Conservation (phyloP, 768 basidiomycete genomes). For the Sporobolomyces phaffii region DNA sequence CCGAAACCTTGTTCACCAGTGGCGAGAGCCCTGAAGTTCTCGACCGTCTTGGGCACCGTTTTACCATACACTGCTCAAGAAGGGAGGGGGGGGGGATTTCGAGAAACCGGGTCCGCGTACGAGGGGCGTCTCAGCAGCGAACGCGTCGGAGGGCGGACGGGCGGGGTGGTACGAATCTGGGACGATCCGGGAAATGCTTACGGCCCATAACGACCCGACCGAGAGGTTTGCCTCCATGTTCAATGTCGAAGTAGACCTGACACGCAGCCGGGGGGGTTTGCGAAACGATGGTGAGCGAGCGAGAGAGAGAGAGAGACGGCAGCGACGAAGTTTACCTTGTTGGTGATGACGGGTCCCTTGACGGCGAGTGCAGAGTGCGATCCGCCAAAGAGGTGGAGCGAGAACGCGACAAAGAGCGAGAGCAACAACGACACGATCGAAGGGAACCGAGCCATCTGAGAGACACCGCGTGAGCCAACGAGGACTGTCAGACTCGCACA, state of each 20-base stretch:
- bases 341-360: conserved; percentile 81
- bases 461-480: neutral
- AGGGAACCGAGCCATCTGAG: conserved; percentile 2
- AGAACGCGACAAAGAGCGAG: conserved; percentile 6
- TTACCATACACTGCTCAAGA: conserved; percentile 1
- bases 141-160: too few species aligned
- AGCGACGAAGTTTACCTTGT: conserved; percentile 50
- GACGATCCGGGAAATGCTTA: neutral
- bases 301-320: neutral
- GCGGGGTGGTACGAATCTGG: conserved; percentile 50
- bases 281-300: too few species aligned
- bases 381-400: neutral
- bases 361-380: conserved; percentile 50
- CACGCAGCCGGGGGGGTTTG: neutral
- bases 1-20: conserved; percentile 79
- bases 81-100: too few species aligned
- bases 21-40: conserved; percentile 56
- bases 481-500: too few species aligned
- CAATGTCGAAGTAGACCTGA: conserved; percentile 47
- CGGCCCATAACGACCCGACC: conserved; percentile 69
- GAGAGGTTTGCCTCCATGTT: conserved; percentile 74
- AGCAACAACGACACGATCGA: neutral
- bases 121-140: too few species aligned
- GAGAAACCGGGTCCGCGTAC: too few species aligned
- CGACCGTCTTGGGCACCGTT: conserved; percentile 7